Conservation (phyloP, 139 green algal genomes). For the Trebouxia sp. region DNA sequence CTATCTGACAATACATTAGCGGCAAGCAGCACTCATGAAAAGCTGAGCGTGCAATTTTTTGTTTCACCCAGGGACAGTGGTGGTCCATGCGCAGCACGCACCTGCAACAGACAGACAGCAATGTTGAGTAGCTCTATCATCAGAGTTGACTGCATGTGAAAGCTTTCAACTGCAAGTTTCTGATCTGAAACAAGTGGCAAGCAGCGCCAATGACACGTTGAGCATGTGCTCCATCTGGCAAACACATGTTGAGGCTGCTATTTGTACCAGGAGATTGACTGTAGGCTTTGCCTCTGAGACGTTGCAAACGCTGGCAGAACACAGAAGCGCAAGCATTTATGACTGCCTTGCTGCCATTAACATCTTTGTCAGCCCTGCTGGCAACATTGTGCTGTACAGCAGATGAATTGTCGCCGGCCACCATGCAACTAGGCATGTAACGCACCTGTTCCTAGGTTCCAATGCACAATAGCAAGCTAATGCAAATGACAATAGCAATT, state of each 20-base stretch:
- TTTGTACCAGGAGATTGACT: neutral
- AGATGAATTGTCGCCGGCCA: too few relatives aligned
- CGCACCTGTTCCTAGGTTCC: neutral
- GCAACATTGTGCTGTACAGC: too few relatives aligned
- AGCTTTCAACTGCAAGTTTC: neutral
- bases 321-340: neutral
- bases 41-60: neutral
- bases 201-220: neutral
- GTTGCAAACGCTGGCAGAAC: too few relatives aligned
- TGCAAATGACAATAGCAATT: neutral
- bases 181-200: too few relatives aligned
- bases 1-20: too few relatives aligned
- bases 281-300: too few relatives aligned
- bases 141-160: neutral
- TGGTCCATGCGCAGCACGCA: slow-evolving; percentile 53
- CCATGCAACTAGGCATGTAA: neutral
- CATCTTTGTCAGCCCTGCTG: too few relatives aligned
- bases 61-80: slow-evolving; percentile 15
- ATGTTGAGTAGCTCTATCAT: too few relatives aligned
- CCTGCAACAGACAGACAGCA: too few relatives aligned
- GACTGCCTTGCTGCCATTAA: too few relatives aligned
- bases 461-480: neutral
- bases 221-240: neutral
- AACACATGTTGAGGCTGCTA: neutral
- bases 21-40: too few relatives aligned